Base-by-base conservation (phyloP, 768 basidiomycete genomes). In the Mycena maculata region DNA sequence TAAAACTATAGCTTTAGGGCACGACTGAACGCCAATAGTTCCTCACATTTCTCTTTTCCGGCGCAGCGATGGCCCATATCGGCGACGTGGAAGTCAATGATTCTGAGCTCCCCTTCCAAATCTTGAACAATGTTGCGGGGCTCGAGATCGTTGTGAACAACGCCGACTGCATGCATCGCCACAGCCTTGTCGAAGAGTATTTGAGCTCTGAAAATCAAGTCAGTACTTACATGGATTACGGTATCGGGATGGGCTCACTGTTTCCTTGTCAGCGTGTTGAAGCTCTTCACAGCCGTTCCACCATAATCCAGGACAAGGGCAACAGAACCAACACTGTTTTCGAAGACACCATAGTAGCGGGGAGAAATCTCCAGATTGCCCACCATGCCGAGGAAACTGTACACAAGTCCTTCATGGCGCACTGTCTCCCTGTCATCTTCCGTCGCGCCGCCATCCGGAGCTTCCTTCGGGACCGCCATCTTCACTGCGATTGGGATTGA, bases 71-170 rank as follows among this genome's bases (percentile, higher is more conserved):
- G 60, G 6, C 25, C 16, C 33, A 54, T 28, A 12, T 53, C 13
- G 31, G 68, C 63, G 16, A 62, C 9, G 30, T 65, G 59, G 28
- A 70, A 70, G 54, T 70, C 69, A 20, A 70, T 63, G 64, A 70
- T 70, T 25, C 13, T 47, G 5, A 63, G 36, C 1, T 70, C 47
- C 11, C 64, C 60, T 15, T 38, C 54, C 16, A 45, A 20, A 39
- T 65, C 64, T 39, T 28, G 23, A 25, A 70, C 30, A 16, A 70
- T 31, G 20, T 70, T 70, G 6, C 63, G 54, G 16, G 54, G 60
- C 5, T 18, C 55, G 3, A 70, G 55, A 42, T 70, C 58, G 30
- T 53, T 25, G 50, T 70, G 68, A 20, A 3, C 2, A 10, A 70
- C 48, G 4, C 68, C 68, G 27, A n/a, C 41, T 3, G 53, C 36